These are phyloP conservation scores for Reticulascus tulasneorum DNA, from an alignment of 2,329 filamentous ascomycete species.

Conservation along the genomic window DNA sequence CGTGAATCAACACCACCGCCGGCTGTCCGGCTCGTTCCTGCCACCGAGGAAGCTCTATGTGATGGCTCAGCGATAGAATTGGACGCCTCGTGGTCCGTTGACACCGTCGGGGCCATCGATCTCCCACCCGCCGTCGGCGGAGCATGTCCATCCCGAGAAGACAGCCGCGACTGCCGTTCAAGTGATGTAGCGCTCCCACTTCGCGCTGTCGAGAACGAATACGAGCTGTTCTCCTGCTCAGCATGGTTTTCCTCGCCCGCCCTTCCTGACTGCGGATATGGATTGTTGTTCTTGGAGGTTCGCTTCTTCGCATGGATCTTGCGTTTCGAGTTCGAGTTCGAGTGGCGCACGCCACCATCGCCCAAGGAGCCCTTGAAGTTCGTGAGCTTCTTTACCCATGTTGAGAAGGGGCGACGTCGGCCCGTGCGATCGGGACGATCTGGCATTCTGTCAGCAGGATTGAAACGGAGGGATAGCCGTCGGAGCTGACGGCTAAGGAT, in stretches of 20 bases:
- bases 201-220: constrained; percentile 54
- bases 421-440: constrained; percentile 59
- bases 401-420: constrained; percentile 81
- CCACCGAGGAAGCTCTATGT: constrained; percentile 60
- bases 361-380: constrained; percentile 74
- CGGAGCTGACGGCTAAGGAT: too few relatives aligned
- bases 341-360: constrained; percentile 26
- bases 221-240: constrained; percentile 33
- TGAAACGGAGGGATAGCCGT: too few relatives aligned
- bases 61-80: constrained; percentile 74
- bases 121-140: constrained; percentile 62
- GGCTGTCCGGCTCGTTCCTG: constrained; percentile 70
- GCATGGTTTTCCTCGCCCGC: constrained; percentile 29
- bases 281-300: constrained; percentile 71
- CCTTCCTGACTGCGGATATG: constrained; percentile 80
- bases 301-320: constrained; percentile 53
- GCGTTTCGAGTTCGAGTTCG: constrained; percentile 34
- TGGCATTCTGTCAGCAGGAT: constrained; percentile 43
- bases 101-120: constrained; percentile 74
- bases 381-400: constrained; percentile 90
- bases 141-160: constrained; percentile 54
- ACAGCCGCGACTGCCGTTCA: constrained; percentile 53
- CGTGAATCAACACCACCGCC: constrained; percentile 64
- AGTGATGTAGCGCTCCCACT: constrained; percentile 52
- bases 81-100: constrained; percentile 75